phyloP scores from a whole-genome alignment of 2,329 filamentous ascomycete genomes.

The Cladosporium cucumerinum region DNA sequence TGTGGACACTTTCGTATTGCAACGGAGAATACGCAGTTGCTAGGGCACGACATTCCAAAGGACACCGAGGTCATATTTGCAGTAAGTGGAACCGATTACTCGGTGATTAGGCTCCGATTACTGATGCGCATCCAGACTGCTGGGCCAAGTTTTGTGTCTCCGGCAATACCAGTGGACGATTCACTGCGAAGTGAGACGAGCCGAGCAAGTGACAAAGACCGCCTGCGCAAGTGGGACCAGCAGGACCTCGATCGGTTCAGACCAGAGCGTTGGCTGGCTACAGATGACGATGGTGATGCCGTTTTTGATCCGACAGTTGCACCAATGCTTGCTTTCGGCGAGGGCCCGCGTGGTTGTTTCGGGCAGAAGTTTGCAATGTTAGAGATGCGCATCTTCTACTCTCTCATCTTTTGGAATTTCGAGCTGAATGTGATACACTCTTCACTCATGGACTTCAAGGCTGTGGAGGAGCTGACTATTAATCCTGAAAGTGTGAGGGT shows the following conservation, averaged over 20 bases:
- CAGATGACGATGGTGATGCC: not conserved
- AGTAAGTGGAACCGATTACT: not conserved
- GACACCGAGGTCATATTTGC: not conserved
- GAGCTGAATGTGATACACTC: slow-evolving; percentile 21
- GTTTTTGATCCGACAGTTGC: not conserved
- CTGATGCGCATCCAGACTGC: not conserved
- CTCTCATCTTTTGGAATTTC: slow-evolving; percentile 33
- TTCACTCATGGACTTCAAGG: not conserved
- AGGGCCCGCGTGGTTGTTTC: not conserved
- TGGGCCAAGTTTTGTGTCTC: not conserved
- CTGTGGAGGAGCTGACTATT: not conserved
- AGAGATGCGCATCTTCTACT: slow-evolving; percentile 29
- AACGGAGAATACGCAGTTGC: not conserved
- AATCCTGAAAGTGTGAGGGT: not conserved
- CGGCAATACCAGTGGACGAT: not conserved
- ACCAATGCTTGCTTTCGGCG: not conserved
- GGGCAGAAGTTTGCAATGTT: not conserved
- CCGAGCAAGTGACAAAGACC: not conserved
- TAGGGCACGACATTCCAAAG: not conserved
- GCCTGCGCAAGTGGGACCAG: not conserved
- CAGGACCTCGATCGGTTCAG: not conserved
- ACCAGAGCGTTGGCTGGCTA: not conserved
- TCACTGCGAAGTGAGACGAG: not conserved
- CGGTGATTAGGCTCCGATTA: not conserved
- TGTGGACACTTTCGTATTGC: not conserved